These are phyloP conservation scores for Marasmius tenuissimus DNA, from an alignment of 1,284 basidiomycete genomes.

Conservation along the genomic window DNA sequence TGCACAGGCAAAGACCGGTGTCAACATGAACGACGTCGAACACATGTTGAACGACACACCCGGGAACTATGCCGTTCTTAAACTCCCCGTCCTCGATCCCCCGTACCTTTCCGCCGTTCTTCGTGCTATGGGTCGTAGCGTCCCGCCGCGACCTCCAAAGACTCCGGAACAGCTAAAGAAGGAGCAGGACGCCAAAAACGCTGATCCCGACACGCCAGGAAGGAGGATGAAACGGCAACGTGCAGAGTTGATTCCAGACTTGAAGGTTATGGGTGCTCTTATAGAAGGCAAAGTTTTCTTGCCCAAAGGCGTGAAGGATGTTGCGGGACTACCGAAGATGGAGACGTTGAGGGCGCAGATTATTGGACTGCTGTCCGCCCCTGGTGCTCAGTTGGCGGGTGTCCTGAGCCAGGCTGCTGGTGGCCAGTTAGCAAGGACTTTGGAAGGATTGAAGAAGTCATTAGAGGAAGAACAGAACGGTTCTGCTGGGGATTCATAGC, in stretches of 20 bases:
- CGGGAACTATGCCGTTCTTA: constrained; percentile 66
- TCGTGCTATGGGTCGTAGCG: constrained; percentile 64
- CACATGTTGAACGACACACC: constrained; percentile 54
- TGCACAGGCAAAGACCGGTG: constrained; percentile 40
- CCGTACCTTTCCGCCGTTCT: constrained; percentile 67
- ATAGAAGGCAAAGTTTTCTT: constrained; percentile 72
- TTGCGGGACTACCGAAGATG: constrained; percentile 68
- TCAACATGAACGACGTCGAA: constrained; percentile 47
- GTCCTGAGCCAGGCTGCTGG: constrained; percentile 74
- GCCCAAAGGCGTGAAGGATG: constrained; percentile 53
- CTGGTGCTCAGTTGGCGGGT: constrained; percentile 66
- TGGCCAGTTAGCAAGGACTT: constrained; percentile 68
- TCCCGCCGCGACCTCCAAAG: constrained; percentile 56
- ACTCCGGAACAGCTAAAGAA: constrained; percentile 51
- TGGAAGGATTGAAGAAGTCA: constrained; percentile 76
- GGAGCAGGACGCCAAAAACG: constrained; percentile 54
- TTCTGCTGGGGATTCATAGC: not conserved
- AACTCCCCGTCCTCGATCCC: constrained; percentile 68
- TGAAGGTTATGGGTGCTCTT: constrained; percentile 72
- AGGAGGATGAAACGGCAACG: constrained; percentile 58
- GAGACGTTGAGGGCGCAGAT: constrained; percentile 74
- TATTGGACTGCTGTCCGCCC: constrained; percentile 71
- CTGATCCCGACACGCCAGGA: constrained; percentile 64
- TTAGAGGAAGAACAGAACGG: constrained; percentile 50
- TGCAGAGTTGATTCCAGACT: constrained; percentile 55